Conservation (phyloP, 176 grass and related monocot genomes). For the Oryza glumipatula region DNA sequence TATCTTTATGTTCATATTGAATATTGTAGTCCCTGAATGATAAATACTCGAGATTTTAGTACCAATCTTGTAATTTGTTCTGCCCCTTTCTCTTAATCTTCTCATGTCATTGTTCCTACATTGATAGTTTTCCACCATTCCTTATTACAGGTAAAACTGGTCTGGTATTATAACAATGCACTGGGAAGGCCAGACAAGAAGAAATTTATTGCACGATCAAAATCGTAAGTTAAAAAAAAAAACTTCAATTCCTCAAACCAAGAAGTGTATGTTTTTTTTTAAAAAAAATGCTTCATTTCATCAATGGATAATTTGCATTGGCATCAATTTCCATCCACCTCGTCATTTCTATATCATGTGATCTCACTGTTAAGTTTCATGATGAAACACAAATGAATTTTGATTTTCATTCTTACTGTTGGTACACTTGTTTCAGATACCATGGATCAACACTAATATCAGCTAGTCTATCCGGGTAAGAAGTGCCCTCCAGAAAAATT, state of each 20-base stretch:
- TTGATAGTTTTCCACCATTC: background rate
- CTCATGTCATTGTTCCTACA: background rate
- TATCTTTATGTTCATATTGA: constrained; percentile 17
- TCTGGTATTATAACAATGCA: constrained; percentile 99
- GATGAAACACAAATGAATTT: constrained; percentile 13
- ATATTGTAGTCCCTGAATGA: background rate
- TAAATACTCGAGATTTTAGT: background rate
- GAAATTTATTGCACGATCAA: constrained; percentile 94
- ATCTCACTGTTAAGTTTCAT: constrained; percentile 9
- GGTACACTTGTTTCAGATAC: constrained; percentile 66
- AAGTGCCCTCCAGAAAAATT: constrained; percentile 26
- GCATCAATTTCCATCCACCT: constrained; percentile 7
- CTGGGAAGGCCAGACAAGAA: constrained; percentile 95
- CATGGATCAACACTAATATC: constrained; percentile 96
- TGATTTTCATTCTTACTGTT: constrained; percentile 13
- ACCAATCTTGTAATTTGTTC: constrained; percentile 3
- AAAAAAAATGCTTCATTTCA: background rate
- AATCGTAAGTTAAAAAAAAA: constrained; percentile 58
- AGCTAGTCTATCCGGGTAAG: constrained; percentile 86
- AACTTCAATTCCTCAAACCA: constrained; percentile 2
- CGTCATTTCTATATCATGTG: background rate
- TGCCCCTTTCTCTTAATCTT: background rate
- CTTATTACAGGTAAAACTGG: constrained; percentile 80
- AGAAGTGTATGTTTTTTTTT: background rate
- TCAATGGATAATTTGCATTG: constrained; percentile 19